Base-by-base conservation (phyloP, 495 filamentous ascomycete species). In the Trichoderma erinaceum region DNA sequence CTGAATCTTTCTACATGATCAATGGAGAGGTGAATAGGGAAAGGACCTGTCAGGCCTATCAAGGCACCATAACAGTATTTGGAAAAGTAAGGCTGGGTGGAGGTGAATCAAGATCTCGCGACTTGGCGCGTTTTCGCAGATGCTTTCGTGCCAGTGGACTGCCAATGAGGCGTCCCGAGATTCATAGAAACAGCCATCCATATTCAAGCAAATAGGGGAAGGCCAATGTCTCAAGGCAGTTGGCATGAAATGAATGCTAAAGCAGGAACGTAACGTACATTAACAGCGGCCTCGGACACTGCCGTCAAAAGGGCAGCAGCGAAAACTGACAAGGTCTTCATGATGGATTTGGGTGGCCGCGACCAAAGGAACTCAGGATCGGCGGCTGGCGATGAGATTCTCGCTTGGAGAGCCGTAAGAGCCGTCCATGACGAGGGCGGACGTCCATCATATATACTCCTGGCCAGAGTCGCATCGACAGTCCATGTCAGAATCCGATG, bases 251-350 rank as follows among this genome's bases (percentile, higher is more conserved):
- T 16, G 18, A 32, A 12, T 1, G 18, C 56, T 13, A 16, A 38
- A 16, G 38, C 16, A 23, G 32, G 32, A 23, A 29, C 11, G 32
- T 16, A 44, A 44, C 63, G 35, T 44, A 65, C 64, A 32, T 41
- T 18, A 25, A 44, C 16, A 27, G 44, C 38, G 43, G 66, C 66
- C 10, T 44, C 66, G 8, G 16, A 32, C 12, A 29, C 50, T 16
- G 50, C 56, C 21, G 66, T 38, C 50, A 68, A 32, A n/a, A 68
- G 66, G 48, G 52, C 52, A 27, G 66, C 50, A 18, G 52, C 50
- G n/a, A 61, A 56, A 41, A 68, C n/a, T 7, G 66, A 32, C 3
- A 61, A 8, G n/a, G 66, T 38, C 66, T 68, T 68, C 66, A 68
- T 68, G 48, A n/a, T 68, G 66, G 25, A 38, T 38, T 38, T 41